Conservation (phyloP, 192 early-diverging fungal genomes). For the Gonapodya prolifera region DNA sequence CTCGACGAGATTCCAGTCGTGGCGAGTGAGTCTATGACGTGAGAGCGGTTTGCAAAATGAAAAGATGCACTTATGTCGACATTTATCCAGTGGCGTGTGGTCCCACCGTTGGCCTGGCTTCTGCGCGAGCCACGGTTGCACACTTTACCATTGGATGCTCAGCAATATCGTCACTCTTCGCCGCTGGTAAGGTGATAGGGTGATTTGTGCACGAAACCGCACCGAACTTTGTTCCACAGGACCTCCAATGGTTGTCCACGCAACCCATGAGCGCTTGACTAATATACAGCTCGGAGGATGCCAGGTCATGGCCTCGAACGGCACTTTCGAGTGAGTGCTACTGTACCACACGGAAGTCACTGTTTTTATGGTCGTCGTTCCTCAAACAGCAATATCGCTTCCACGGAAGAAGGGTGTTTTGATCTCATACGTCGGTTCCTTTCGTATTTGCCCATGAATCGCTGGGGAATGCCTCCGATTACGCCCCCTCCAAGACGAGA, state of each 20-base stretch:
- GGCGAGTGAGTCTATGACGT: too few relatives aligned
- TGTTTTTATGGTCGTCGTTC: too few relatives aligned
- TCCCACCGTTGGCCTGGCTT: background rate
- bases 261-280: background rate
- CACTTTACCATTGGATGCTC: background rate
- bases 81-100: too few relatives aligned
- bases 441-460: background rate
- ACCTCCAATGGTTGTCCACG: background rate
- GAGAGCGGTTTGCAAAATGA: too few relatives aligned
- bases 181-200: too few relatives aligned
- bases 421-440: background rate
- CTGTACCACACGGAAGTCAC: too few relatives aligned
- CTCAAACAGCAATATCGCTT: too few relatives aligned
- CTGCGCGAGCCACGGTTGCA: background rate
- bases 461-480: background rate
- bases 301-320: background rate
- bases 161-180: too few relatives aligned
- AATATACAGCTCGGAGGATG: background rate
- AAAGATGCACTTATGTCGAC: too few relatives aligned
- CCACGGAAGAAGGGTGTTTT: background rate
- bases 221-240: too few relatives aligned
- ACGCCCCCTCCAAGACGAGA: background rate
- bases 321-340: background rate
- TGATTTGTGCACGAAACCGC: too few relatives aligned
- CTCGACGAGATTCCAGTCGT: background rate